Evolutionary conservation across 768 basidiomycete genomes (phyloP).

Genomic region (Crassisporium funariophilum): DNA sequence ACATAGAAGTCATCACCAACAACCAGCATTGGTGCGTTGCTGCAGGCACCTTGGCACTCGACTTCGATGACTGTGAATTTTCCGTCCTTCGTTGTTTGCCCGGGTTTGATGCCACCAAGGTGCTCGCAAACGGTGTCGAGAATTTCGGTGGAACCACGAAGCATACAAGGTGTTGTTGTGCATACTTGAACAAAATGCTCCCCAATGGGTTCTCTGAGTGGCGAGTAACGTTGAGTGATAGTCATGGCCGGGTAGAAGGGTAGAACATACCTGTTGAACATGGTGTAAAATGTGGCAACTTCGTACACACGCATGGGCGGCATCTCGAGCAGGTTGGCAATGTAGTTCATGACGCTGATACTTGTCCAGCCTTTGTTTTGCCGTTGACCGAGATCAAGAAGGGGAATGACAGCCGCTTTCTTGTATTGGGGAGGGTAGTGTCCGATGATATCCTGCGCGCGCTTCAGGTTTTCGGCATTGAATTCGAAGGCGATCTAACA

Average conservation of each 20-base stretch:
- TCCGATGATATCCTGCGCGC: conserved; percentile 86
- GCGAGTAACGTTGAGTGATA: neutral
- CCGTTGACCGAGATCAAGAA: conserved; percentile 93
- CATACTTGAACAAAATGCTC: conserved; percentile 96
- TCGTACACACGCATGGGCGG: conserved; percentile 99
- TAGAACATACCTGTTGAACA: conserved; percentile 87
- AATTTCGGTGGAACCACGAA: conserved; percentile 89
- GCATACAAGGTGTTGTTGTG: conserved; percentile 98
- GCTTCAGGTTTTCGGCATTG: conserved; percentile 76
- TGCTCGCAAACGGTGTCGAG: conserved; percentile 82
- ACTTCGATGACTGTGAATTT: conserved; percentile 99
- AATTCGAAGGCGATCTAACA: conserved; percentile 89
- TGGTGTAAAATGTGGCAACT: conserved; percentile 99
- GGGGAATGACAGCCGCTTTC: conserved; percentile 96
- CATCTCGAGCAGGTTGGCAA: conserved; percentile 91
- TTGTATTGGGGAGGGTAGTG: conserved; percentile 97
- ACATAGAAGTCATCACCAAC: conserved; percentile 97
- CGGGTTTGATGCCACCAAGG: conserved; percentile 81
- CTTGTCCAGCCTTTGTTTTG: conserved; percentile 99
- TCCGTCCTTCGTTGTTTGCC: conserved; percentile 92
- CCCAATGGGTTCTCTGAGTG: conserved; percentile 84
- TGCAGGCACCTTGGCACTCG: conserved; percentile 98
- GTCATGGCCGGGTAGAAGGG: neutral
- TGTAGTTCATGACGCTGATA: conserved; percentile 98
- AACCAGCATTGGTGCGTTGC: conserved; percentile 96